phyloP scores from a whole-genome alignment of 164 flowering plant species.

The Paratinospora sagittata region DNA sequence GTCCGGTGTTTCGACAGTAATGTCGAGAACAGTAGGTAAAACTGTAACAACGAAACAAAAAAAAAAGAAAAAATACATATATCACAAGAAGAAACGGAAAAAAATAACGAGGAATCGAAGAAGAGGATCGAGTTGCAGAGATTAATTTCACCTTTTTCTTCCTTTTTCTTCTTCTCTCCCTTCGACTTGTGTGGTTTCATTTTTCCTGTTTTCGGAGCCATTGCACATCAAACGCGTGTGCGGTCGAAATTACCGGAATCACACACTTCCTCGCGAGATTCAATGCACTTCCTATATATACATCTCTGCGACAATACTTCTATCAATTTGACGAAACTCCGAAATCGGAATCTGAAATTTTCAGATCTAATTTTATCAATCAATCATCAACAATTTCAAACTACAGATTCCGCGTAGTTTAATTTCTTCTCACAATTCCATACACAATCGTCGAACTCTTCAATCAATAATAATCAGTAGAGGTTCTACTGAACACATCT shows the following conservation, averaged over 20 bases:
- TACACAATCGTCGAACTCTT: too few species aligned
- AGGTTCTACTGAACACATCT: too few species aligned
- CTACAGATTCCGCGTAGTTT: too few species aligned
- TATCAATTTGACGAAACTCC: not conserved
- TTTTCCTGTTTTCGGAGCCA: conserved; percentile 89
- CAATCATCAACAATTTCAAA: not conserved
- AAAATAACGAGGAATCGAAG: not conserved
- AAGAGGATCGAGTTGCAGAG: not conserved
- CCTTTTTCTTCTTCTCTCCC: conserved; percentile 94
- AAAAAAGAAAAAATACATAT: not conserved
- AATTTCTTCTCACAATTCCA: too few species aligned
- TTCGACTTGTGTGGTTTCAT: conserved; percentile 70
- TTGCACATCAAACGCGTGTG: conserved; percentile 22
- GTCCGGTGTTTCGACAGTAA: conserved; percentile 62
- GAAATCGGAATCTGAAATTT: not conserved
- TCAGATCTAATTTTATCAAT: not conserved
- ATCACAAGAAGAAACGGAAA: not conserved
- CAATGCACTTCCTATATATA: not conserved
- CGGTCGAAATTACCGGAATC: not conserved
- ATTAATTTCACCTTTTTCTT: conserved; percentile 71
- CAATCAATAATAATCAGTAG: too few species aligned
- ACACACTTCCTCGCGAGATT: not conserved
- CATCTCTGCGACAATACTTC: not conserved
- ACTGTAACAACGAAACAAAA: conserved; percentile 33
- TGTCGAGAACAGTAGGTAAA: conserved; percentile 69